Evolutionary conservation across 768 basidiomycete species (phyloP), one percentile per base, ranked within the genome.

Genomic region (Leccinellum rugosiceps): DNA sequence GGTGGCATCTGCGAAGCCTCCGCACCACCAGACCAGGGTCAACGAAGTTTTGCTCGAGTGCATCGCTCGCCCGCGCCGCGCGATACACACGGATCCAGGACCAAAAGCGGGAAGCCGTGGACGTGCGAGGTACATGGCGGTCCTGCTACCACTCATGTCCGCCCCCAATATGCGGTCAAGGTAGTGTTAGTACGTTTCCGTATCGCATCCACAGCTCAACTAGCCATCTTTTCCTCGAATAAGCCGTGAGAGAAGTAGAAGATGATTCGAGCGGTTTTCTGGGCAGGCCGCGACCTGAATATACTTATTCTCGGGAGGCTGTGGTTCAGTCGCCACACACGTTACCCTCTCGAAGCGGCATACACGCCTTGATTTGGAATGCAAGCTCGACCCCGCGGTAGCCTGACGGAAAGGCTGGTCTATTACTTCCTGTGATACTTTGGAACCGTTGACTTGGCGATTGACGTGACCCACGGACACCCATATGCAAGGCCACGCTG

Each of bases 381-480:
- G 35, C 49, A 41, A 50, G 60, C 21, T 56, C 51, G 49, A 41
- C 58, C 57, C 62, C 55, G 58, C 53, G 55, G 66, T 58, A n/a
- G 58, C 38, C 52, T 57, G 44, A 49, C 32, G 7, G 38, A 41
- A 52, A 46, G 55, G 58, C 38, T 66, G 67, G 50, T 11, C 19
- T 44, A 61, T 69, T 64, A 57, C 66, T 56, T 63, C 51, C 43
- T 54, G 43, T 23, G 48, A 65, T 58, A 47, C 46, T 46, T 59
- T 61, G 26, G 31, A 57, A 44, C 44, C 47, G 68, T 68, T 62
- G 67, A 64, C 66, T 62, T 68, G 67, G 59, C 62, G 53, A 68
- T 66, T 63, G 55, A 64, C 60, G 53, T 34, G 64, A 56, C 57
- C 64, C 64, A 63, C 61, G 58, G 61, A 66, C 61, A 64, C 67